phyloP scores from a whole-genome alignment of 1,284 basidiomycete species.

The Austropuccinia psidii region DNA sequence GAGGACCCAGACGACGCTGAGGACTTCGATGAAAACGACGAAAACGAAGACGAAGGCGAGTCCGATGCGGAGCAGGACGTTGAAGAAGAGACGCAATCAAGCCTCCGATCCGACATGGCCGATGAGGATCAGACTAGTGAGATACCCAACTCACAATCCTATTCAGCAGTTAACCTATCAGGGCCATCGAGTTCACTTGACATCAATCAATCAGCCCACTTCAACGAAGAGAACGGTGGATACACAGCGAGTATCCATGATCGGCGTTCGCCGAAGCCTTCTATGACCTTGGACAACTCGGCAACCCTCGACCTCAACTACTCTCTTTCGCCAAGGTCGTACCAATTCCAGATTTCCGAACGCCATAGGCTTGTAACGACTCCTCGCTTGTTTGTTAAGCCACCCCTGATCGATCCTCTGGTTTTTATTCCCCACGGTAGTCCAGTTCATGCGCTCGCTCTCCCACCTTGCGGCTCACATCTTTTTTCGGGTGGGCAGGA shows the following conservation, averaged over 20 bases:
- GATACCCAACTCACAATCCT: slow-evolving; percentile 10
- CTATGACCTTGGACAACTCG: not conserved
- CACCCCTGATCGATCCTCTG: slow-evolving; percentile 66
- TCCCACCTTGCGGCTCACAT: slow-evolving; percentile 78
- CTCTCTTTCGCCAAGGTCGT: not conserved
- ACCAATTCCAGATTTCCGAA: slow-evolving; percentile 1
- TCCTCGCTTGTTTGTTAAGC: slow-evolving; percentile 39
- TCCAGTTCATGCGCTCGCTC: slow-evolving; percentile 74
- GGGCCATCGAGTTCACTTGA: slow-evolving; percentile 52
- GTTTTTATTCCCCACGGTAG: slow-evolving; percentile 82
- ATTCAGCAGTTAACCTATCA: slow-evolving; percentile 40
- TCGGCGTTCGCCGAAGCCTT: slow-evolving; percentile 56
- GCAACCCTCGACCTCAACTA: not conserved
- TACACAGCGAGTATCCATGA: slow-evolving; percentile 49
- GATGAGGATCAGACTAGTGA: slow-evolving; percentile 22
- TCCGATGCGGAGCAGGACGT: slow-evolving; percentile 39
- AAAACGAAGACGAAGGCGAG: slow-evolving; percentile 39
- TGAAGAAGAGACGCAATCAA: slow-evolving; percentile 22
- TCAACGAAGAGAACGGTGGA: slow-evolving; percentile 50
- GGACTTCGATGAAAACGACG: slow-evolving; percentile 42
- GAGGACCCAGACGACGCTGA: slow-evolving; percentile 35
- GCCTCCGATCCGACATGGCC: slow-evolving; percentile 35
- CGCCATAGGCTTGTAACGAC: not conserved
- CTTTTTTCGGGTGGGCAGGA: slow-evolving; percentile 85
- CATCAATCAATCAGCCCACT: slow-evolving; percentile 58